phyloP scores from a whole-genome alignment of 176 grass and related monocot genomes.

The Triticum monococcum region DNA sequence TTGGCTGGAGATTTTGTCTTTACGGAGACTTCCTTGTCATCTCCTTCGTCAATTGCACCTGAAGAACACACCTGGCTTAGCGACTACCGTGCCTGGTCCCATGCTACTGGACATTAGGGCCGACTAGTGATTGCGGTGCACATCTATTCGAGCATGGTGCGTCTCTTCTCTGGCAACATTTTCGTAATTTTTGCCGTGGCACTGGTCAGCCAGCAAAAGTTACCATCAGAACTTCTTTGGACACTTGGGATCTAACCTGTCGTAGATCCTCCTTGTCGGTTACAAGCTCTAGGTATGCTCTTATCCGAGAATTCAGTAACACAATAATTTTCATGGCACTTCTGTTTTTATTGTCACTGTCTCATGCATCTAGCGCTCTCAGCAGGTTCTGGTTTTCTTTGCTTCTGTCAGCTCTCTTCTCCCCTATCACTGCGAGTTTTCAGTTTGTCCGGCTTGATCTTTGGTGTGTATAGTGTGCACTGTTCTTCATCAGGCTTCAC shows the following conservation, averaged over 20 bases:
- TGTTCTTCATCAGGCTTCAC: constrained; percentile 9
- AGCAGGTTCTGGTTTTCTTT: constrained; percentile 42
- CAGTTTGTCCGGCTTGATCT: constrained; percentile 8
- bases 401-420: constrained; percentile 32
- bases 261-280: constrained; percentile 19
- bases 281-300: constrained; percentile 49
- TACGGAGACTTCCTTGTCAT: constrained; percentile 73
- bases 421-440: background rate
- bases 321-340: background rate
- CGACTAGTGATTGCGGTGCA: constrained; percentile 45
- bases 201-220: constrained; percentile 36
- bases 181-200: constrained; percentile 48
- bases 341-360: background rate
- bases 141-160: constrained; percentile 55
- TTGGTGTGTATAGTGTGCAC: constrained; percentile 1
- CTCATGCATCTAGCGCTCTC: background rate
- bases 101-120: constrained; percentile 69
- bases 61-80: constrained; percentile 33
- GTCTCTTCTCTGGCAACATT: constrained; percentile 44
- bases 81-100: constrained; percentile 37
- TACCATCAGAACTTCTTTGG: constrained; percentile 46
- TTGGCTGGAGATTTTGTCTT: constrained; percentile 96
- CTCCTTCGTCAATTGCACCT: constrained; percentile 94
- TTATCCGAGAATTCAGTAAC: background rate
- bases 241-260: constrained; percentile 28